These are phyloP conservation scores for Leccinum pachyderme DNA, from an alignment of 1,284 basidiomycete genomes.

Conservation along the genomic window DNA sequence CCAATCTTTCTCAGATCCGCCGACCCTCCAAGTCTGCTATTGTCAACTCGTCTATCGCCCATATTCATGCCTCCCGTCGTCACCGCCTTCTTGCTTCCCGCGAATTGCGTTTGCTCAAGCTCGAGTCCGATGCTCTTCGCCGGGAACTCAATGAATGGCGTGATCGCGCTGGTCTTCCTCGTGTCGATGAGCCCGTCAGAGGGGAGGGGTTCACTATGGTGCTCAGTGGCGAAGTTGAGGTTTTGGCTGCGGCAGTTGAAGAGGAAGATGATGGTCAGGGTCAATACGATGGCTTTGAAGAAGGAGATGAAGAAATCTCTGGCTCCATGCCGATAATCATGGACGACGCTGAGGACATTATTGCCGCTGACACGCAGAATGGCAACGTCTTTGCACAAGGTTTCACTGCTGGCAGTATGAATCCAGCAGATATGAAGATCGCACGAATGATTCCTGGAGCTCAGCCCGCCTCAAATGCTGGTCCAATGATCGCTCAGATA, in stretches of 20 bases:
- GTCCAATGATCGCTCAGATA: slow-evolving; percentile 33
- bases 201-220: slow-evolving; percentile 70
- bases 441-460: slow-evolving; percentile 21
- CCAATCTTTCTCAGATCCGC: slow-evolving; percentile 85
- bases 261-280: slow-evolving; percentile 54
- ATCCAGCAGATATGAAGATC: slow-evolving; percentile 27
- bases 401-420: slow-evolving; percentile 20
- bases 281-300: slow-evolving; percentile 40
- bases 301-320: slow-evolving; percentile 32
- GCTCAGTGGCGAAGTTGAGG: slow-evolving; percentile 65
- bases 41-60: slow-evolving; percentile 87
- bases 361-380: slow-evolving; percentile 20
- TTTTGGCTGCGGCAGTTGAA: slow-evolving; percentile 48
- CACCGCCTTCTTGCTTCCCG: slow-evolving; percentile 76
- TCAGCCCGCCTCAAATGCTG: slow-evolving; percentile 21
- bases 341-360: slow-evolving; percentile 32
- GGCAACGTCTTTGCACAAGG: slow-evolving; percentile 23
- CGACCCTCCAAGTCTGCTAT: slow-evolving; percentile 93
- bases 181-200: slow-evolving; percentile 66
- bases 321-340: slow-evolving; percentile 18
- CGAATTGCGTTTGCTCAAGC: slow-evolving; percentile 72
- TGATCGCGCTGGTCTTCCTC: slow-evolving; percentile 64
- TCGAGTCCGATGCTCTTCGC: slow-evolving; percentile 78
- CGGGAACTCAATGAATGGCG: slow-evolving; percentile 89
- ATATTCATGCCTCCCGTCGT: slow-evolving; percentile 78